Percentiles rank a stretch among this genome's conserved stretches.
Evolutionary conservation across 192 early-diverging fungal species (phyloP).

Genomic region (Entomortierella chlamydospora): DNA sequence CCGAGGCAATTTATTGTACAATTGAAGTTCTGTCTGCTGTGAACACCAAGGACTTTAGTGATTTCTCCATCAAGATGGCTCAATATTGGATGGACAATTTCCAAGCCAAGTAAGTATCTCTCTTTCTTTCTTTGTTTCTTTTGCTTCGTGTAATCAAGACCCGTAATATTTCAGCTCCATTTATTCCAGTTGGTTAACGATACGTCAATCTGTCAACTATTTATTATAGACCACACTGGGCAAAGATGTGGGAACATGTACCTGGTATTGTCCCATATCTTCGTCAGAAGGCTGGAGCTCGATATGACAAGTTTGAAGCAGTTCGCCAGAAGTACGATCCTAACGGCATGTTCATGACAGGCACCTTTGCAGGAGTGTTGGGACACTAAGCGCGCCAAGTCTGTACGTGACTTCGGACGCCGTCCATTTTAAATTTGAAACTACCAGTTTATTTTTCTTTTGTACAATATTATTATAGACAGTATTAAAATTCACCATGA

Average conservation of each 20-base stretch:
- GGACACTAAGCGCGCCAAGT: conserved; percentile 12
- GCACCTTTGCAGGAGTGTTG: conserved; percentile 21
- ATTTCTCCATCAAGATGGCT: conserved; percentile 42
- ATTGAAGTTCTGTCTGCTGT: conserved; percentile 32
- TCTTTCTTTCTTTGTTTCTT: background rate
- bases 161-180: background rate
- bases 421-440: no score
- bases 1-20: conserved; percentile 38
- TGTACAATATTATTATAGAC: no score
- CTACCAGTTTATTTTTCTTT: no score
- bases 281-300: conserved; percentile 4
- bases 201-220: no score
- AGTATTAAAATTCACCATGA: no score
- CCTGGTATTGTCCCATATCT: conserved; percentile 50
- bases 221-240: conserved; percentile 45
- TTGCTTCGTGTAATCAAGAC: background rate
- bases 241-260: conserved; percentile 53
- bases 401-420: no score
- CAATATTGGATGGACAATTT: conserved; percentile 46
- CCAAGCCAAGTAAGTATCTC: conserved; percentile 33
- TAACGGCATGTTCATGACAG: conserved; percentile 35
- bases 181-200: background rate
- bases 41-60: conserved; percentile 22
- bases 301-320: conserved; percentile 33
- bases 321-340: conserved; percentile 55